A percentile compares a stretch with the other conserved stretches of the same genome.
Evolutionary conservation across 1,139 yeast species (phyloP).

Genomic region (Saccharomyces hybrid): DNA sequence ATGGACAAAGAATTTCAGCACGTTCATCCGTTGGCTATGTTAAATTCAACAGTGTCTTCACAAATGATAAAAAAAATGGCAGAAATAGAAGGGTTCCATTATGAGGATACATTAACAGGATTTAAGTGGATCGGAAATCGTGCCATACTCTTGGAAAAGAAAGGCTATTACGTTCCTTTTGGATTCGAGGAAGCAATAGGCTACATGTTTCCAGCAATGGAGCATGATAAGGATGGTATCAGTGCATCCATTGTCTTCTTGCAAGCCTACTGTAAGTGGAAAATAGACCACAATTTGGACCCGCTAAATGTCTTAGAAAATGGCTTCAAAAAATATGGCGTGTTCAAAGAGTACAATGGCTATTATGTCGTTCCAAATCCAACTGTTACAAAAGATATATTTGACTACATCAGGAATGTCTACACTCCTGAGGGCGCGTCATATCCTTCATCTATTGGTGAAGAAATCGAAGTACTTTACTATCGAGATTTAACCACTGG

Average conservation of each 20-base stretch:
- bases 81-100: conserved; percentile 48
- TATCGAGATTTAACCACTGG: conserved; percentile 88
- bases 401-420: conserved; percentile 39
- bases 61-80: conserved; percentile 75
- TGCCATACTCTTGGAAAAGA: conserved; percentile 59
- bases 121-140: conserved; percentile 96
- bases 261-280: conserved; percentile 49
- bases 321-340: conserved; percentile 64
- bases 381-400: conserved; percentile 43
- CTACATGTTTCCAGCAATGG: conserved; percentile 73
- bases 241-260: conserved; percentile 74
- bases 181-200: conserved; percentile 97
- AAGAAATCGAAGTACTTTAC: conserved; percentile 41
- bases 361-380: conserved; percentile 65
- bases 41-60: conserved; percentile 88
- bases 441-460: conserved; percentile 32
- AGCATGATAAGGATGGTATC: conserved; percentile 87
- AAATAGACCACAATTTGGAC: conserved; percentile 32
- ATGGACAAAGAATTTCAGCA: conserved; percentile 7
- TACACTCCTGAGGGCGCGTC: conserved; percentile 10
- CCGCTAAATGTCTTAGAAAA: conserved; percentile 43
- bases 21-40: conserved; percentile 41
- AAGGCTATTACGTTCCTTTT: conserved; percentile 71
- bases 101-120: conserved; percentile 82
- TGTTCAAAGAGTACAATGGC: conserved; percentile 77